Conservation (phyloP, 345 rosid species). For the Populus deltoides region DNA sequence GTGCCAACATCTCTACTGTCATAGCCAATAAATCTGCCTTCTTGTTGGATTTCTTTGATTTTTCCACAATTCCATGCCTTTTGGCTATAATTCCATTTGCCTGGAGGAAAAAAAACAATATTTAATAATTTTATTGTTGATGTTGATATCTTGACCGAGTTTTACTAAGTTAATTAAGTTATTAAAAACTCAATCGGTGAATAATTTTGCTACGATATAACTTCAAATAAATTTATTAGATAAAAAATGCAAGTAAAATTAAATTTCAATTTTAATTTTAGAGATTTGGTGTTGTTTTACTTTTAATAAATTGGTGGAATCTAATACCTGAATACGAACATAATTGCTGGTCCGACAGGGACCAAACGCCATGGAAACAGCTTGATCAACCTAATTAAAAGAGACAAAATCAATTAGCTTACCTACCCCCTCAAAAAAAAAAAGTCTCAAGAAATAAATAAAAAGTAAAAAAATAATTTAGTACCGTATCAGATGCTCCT, state of each 20-base stretch:
- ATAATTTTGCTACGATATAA: no score
- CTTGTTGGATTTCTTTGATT: conserved; percentile 1
- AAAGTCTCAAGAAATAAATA: not conserved
- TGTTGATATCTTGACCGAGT: no score
- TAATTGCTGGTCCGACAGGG: conserved; percentile 51
- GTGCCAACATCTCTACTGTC: conserved; percentile 33
- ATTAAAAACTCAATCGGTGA: no score
- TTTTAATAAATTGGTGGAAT: not conserved
- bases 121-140: not conserved
- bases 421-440: conserved; percentile 1
- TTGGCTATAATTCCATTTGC: conserved; percentile 19
- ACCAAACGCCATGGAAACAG: conserved; percentile 89
- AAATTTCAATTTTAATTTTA: not conserved
- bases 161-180: no score
- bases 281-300: not conserved
- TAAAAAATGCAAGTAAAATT: not conserved
- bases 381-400: conserved; percentile 70
- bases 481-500: conserved; percentile 62
- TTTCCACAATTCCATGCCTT: not conserved
- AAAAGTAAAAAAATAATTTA: not conserved
- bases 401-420: conserved; percentile 6
- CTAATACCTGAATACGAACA: conserved; percentile 66
- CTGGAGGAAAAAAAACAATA: conserved; percentile 3
- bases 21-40: conserved; percentile 9
- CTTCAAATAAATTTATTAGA: no score